These are phyloP conservation scores for Blastobotrys parvus DNA, from an alignment of 805 yeast genomes.

Conservation along the genomic window DNA sequence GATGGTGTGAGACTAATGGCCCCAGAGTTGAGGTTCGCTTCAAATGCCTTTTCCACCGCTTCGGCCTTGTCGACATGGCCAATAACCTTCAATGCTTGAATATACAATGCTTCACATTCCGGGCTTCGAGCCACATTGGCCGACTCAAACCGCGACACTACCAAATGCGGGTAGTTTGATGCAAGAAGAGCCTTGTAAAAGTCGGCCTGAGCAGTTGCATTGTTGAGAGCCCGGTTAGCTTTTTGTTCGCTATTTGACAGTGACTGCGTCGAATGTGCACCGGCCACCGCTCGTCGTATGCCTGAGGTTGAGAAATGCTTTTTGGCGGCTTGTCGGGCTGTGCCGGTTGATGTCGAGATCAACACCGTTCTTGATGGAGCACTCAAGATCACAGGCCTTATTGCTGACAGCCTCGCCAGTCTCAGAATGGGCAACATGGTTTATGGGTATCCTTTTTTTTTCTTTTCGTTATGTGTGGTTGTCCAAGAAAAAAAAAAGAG, in stretches of 20 bases:
- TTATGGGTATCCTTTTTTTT: too few relatives aligned
- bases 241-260: constrained; percentile 51
- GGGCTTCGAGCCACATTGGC: constrained; percentile 82
- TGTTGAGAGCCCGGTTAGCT: constrained; percentile 71
- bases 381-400: too few relatives aligned
- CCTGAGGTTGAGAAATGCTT: not conserved
- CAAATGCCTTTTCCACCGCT: constrained; percentile 43
- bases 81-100: constrained; percentile 68
- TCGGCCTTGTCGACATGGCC: constrained; percentile 78
- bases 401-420: too few relatives aligned
- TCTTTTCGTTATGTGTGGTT: too few relatives aligned
- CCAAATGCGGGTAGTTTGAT: constrained; percentile 90
- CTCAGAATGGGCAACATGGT: too few relatives aligned
- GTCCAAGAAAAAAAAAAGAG: too few relatives aligned
- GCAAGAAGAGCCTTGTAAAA: constrained; percentile 69
- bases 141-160: constrained; percentile 88
- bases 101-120: constrained; percentile 71
- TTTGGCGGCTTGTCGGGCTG: not conserved
- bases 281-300: not conserved
- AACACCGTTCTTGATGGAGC: not conserved
- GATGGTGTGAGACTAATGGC: not conserved
- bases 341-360: too few relatives aligned
- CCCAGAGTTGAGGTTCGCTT: constrained; percentile 19
- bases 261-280: not conserved
- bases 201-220: constrained; percentile 69